Base-by-base conservation (phyloP, 2,329 filamentous ascomycete species). In the Cercospora sp. region DNA sequence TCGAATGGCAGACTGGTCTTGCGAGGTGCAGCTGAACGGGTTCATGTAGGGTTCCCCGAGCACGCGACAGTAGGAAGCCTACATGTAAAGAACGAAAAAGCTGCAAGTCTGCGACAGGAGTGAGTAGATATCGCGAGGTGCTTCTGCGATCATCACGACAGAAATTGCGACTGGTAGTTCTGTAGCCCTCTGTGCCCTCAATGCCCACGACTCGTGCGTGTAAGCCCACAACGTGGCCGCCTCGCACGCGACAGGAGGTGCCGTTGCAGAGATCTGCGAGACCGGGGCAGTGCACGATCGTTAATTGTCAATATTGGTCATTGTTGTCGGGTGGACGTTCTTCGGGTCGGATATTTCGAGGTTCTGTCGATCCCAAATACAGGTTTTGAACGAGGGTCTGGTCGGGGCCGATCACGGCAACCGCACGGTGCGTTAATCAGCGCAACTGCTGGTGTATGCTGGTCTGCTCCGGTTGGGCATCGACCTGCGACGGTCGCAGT, bases 251-350 rank as follows among this genome's bases (percentile, higher is more conserved):
- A 58, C 55, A 58, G 55, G 30, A 31, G 55, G 55, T 58, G 53
- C 53, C 53, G 28, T 57, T 48, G 42, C 42, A 48, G n/a, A 48
- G 42, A 48, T 12, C 42, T 23, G n/a, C 42, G 42, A 48, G 42
- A 10, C 42, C 42, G 9, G 42, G 23, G 42, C 42, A 84, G 0
- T 48, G 42, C 42, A 48, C 20, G 42, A 48, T 48, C 42, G 9
- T 10, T n/a, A n/a, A 42, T 42, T n/a, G 36, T 42, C 36, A 16
- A n/a, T 42, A n/a, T 42, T 42, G 36, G 36, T 42, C 36, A 9
- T 42, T 42, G 36, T 42, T 3, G 18, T 51, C 45, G 45, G 45
- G 20, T 51, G 45, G 45, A 51, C 20, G 5, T 26, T 51, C 10
- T 23, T 51, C 45, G 45, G 45, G 20, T 51, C 45, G 45, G 45